A percentile compares a stretch with the other conserved stretches of the same genome.
Evolutionary conservation across 2,329 filamentous ascomycete genomes (phyloP).

Genomic region (Graphilbum fragrans): DNA sequence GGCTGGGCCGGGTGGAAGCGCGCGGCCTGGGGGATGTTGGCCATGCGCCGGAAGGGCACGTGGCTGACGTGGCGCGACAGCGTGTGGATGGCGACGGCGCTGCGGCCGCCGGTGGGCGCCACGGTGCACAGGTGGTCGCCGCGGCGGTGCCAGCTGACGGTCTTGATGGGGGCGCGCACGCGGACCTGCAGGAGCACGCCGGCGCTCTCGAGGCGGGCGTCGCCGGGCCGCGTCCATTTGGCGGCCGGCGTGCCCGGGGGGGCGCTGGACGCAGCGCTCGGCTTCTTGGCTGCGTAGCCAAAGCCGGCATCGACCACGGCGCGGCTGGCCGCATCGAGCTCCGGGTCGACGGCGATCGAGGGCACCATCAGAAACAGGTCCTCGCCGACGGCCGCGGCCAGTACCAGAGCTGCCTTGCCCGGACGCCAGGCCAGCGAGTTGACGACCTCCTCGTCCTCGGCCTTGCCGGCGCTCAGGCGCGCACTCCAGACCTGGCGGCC

Average conservation of each 20-base stretch:
- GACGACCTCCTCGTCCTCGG: slow-evolving; percentile 61
- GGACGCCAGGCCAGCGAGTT: slow-evolving; percentile 86
- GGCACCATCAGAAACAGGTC: slow-evolving; percentile 78
- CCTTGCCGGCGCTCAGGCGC: slow-evolving; percentile 47
- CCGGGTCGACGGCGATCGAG: slow-evolving; percentile 51
- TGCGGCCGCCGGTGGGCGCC: slow-evolving; percentile 64
- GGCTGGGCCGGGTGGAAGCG: slow-evolving; percentile 92
- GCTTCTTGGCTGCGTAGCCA: slow-evolving; percentile 59
- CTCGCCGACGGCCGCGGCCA: slow-evolving; percentile 76
- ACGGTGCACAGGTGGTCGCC: slow-evolving; percentile 93
- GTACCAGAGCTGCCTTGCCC: slow-evolving; percentile 63
- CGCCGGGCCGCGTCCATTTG: slow-evolving; percentile 73
- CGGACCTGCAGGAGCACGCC: slow-evolving; percentile 73
- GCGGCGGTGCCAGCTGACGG: slow-evolving; percentile 83
- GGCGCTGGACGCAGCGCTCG: slow-evolving; percentile 27
- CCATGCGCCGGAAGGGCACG: slow-evolving; percentile 71
- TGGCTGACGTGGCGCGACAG: slow-evolving; percentile 91
- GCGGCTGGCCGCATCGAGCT: slow-evolving; percentile 61
- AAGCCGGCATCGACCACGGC: slow-evolving; percentile 81
- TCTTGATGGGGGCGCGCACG: slow-evolving; percentile 70
- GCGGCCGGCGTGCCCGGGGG: slow-evolving; percentile 56
- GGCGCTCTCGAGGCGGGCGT: slow-evolving; percentile 57
- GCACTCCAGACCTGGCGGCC: slow-evolving; percentile 81
- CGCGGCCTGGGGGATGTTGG: slow-evolving; percentile 71
- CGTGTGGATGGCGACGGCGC: slow-evolving; percentile 86